Percentiles rank a stretch among this genome's conserved stretches.
These are phyloP conservation scores for Dictyostelium citrinum DNA, from an alignment of 78 protist genomes.

Conservation along the genomic window DNA sequence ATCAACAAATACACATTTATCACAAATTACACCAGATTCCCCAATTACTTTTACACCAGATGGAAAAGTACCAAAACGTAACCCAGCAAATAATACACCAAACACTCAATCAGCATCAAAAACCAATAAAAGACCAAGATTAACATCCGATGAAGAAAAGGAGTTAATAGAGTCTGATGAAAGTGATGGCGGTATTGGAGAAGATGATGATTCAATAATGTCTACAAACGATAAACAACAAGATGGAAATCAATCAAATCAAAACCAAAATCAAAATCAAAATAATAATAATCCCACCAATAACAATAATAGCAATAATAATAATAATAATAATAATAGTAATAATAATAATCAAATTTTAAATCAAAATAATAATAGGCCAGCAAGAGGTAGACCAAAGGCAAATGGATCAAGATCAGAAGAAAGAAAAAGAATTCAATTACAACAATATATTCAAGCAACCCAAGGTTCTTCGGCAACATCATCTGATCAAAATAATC, in stretches of 20 bases:
- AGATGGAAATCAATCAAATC: background rate
- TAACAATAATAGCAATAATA: background rate
- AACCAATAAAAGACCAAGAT: background rate
- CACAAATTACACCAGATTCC: background rate
- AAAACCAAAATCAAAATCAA: background rate
- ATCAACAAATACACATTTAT: background rate
- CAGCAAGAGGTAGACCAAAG: constrained; percentile 4
- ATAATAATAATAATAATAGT: background rate
- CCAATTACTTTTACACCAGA: background rate
- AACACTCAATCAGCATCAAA: background rate
- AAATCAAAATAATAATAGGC: background rate
- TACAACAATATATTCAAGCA: constrained; percentile 10
- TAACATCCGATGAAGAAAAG: constrained; percentile 1
- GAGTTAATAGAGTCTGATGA: background rate
- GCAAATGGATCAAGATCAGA: background rate
- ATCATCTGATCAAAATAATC: background rate
- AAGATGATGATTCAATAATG: background rate
- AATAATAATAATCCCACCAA: background rate
- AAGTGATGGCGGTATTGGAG: background rate
- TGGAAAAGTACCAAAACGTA: background rate
- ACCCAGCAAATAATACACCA: background rate
- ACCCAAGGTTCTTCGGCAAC: background rate
- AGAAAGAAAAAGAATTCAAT: constrained; percentile 7
- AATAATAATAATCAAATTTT: background rate
- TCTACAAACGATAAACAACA: background rate